Evolutionary conservation across 2,329 filamentous ascomycete genomes (phyloP).

Genomic region (Thelonectria blattea): DNA sequence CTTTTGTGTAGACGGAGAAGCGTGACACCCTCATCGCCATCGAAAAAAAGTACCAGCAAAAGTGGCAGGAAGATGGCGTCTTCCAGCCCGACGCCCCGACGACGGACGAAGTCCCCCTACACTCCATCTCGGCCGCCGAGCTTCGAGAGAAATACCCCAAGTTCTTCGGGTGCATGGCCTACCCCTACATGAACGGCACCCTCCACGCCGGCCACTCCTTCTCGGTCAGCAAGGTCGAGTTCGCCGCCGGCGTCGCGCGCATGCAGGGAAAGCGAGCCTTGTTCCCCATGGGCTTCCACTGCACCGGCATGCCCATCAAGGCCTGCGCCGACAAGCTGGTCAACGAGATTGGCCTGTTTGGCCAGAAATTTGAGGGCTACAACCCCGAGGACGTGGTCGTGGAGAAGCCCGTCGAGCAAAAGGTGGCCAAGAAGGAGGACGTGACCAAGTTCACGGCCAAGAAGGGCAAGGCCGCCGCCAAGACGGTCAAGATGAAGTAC

Average conservation of each 20-base stretch:
- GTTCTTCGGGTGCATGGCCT: constrained; percentile 73
- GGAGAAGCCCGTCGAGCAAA: constrained; percentile 63
- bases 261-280: constrained; percentile 89
- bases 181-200: constrained; percentile 81
- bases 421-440: constrained; percentile 71
- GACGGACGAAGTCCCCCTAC: constrained; percentile 75
- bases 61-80: constrained; percentile 59
- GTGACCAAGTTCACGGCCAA: constrained; percentile 90
- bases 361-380: constrained; percentile 82
- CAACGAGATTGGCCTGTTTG: constrained; percentile 88
- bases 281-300: constrained; percentile 92
- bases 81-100: constrained; percentile 90
- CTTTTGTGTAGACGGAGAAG: constrained; percentile 73
- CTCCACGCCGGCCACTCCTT: constrained; percentile 93
- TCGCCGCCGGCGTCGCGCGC: constrained; percentile 81
- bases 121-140: constrained; percentile 74
- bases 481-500: constrained; percentile 93
- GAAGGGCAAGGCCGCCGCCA: constrained; percentile 90
- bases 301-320: constrained; percentile 97
- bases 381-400: constrained; percentile 64
- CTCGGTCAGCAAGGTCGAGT: constrained; percentile 91
- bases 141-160: constrained; percentile 85
- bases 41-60: constrained; percentile 91
- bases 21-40: constrained; percentile 79
- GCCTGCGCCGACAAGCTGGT: constrained; percentile 94